A percentile compares a stretch with the other conserved stretches of the same genome.
These are phyloP conservation scores for Amaranthus tricolor DNA, from an alignment of 179 eudicot genomes.

Conservation along the genomic window DNA sequence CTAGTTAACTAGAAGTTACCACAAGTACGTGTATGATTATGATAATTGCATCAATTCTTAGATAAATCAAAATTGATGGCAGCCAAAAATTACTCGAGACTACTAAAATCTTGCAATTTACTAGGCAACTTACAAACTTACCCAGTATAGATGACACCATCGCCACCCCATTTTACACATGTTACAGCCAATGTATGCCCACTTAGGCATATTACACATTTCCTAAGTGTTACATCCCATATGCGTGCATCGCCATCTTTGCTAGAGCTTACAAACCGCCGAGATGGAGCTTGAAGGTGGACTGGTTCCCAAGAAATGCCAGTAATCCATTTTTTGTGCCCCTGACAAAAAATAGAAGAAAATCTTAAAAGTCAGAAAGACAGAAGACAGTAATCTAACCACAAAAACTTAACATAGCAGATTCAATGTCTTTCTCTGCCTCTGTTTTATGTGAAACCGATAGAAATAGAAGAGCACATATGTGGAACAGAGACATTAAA, in stretches of 20 bases:
- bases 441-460: no score
- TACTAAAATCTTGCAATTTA: conserved; percentile 8
- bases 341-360: conserved; percentile 45
- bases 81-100: not conserved
- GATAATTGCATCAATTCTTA: not conserved
- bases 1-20: not conserved
- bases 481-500: not conserved
- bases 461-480: not conserved
- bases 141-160: conserved; percentile 98
- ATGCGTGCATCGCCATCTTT: conserved; percentile 99
- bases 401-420: not conserved
- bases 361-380: not conserved
- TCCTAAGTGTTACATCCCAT: conserved; percentile 76
- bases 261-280: conserved; percentile 95
- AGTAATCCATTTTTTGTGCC: conserved; percentile 98
- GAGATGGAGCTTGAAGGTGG: conserved; percentile 88
- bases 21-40: not conserved
- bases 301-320: conserved; percentile 98
- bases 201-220: conserved; percentile 62
- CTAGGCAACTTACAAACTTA: conserved; percentile 48
- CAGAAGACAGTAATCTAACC: not conserved
- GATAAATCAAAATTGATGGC: not conserved
- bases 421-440: not conserved
- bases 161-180: conserved; percentile 99
- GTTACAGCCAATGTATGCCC: conserved; percentile 95